Base-by-base conservation (phyloP, 148 eudicot genomes). In the Diospyros kaki region DNA sequence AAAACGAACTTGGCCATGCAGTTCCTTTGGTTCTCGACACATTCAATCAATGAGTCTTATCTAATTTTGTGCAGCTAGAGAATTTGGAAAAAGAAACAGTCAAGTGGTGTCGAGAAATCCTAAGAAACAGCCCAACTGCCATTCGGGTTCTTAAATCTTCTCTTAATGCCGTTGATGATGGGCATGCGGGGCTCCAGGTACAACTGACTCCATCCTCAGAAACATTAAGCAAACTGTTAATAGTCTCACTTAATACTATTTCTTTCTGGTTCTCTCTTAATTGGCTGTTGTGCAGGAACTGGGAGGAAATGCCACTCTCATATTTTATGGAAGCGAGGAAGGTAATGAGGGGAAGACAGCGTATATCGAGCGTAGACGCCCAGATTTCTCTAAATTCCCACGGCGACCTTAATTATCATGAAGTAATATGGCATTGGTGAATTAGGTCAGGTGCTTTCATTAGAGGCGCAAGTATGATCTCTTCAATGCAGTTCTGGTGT, bases 171-270 rank as follows among this genome's bases (percentile, higher is more conserved):
- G 94, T 82, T 51, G 98, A 95, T 77, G 98, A 95, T 77, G 97
- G 98, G 41, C 96, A 92, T 95, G 91, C 96, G 58, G 97, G 98
- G 80, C 97, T 90, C 63, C 98, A 92, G 93, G 98, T 95, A 79
- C 38, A 44, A 53, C 51, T n/a, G 38, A n/a, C 3, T 13, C 69
- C 18, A 10, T 55, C 53, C 48, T 39, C 56, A 54, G 10, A 43
- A 40, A 13, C 1, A 64, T n/a, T 52, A 63, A 8, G 28, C 60
- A 9, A 63, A 5, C 44, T 62, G 56, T 41, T 51, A 69, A 28
- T 38, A 52, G 3, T 13, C 58, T 8, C 41, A 12, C 45, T 4
- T 73, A 39, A 38, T 63, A 45, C 53, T 65, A 58, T 28, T 51
- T 28, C 5, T 64, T 14, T 54, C 17, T 1, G 50, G 39, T 69